Evolutionary conservation across 1,284 basidiomycete species (phyloP), one percentile per base, ranked within the genome.

Genomic region (Fomitopsis palustris): DNA sequence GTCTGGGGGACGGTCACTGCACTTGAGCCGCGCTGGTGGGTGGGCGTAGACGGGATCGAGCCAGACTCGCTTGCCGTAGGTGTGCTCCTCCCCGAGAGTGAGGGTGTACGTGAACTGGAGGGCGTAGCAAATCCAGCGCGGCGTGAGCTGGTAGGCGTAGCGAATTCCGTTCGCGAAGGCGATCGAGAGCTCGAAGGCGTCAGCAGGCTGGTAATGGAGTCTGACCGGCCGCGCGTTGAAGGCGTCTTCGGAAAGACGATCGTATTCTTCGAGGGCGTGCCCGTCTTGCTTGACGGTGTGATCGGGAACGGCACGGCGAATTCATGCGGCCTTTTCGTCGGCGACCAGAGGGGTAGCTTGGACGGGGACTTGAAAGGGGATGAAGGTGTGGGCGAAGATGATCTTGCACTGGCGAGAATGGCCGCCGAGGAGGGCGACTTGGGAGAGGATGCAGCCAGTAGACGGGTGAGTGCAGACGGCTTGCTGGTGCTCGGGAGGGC

Each of bases 381-480:
- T 9, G 67, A 68, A 16, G 74, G 69, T 7, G 75, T 74, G 4
- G 81, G 77, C 19, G 82, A 81, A 23, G 78, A 73, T 12, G 87
- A 82, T 43, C 77, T 59, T 69, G 75, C 61, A 62, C 77, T 59
- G 69, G 75, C 61, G 61, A 75, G 68, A 51, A 74, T 73, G 76
- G 77, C 64, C 72, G 75, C 57, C 72, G 80, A 61, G 73, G 75
- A 59, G 12, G 74, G 69, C 69, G 75, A 62, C 67, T 88, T 90
- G 29, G 90, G 88, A 55, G 89, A 91, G 17, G 84, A 79, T 53
- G 88, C 86, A 23, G 86, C 87, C 56, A 92, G 79, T 17, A 81
- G 80, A 21, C 83, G 82, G 7, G 89, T 90, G 49, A 92, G 76
- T 43, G 82, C 79, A 29, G 89, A 90, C 14, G 84, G 75, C 68